Base-by-base conservation (phyloP, 345 rosid species). In the Eucalyptus shirleyi region DNA sequence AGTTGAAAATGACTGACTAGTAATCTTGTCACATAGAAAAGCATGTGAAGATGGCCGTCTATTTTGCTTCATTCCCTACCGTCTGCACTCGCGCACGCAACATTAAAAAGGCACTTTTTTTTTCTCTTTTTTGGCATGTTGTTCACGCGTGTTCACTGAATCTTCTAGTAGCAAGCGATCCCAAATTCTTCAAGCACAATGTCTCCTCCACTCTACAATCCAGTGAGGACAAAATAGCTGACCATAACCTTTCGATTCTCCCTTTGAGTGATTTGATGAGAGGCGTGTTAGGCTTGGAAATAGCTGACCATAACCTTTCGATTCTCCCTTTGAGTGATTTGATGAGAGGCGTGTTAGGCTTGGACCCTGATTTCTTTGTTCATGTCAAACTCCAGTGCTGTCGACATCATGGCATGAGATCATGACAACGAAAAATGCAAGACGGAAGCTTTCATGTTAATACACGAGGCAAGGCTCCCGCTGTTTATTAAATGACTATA, bases 11-110 rank as follows among this genome's bases (percentile, higher is more conserved):
- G 34, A 55, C 18, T 45, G 86, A 50, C 45, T 9, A 28, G 28
- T 67, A 19, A 72, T 72, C 77, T 62, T 77, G 42, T 50, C 83
- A 30, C 21, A 12, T 45, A 62, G 50, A 87, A 49, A 81, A 87
- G 86, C 86, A 80, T 82, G 86, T 28, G 80, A 91, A 90, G 92
- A 88, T 85, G 91, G 88, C 94, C 94, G 94, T 92, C 81, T 60
- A 90, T 89, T 92, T 90, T 94, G 93, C 93, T 89, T 89, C 89
- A 8, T 69, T 90, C 90, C 80, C 89, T 88, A 34, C 86, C 88
- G 67, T 50, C 47, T 56, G 87, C 42, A 24, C 44, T 12, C 6
- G 15, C 42, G 23, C 50, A 26, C 37, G 9, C 28, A 30, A 32
- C 15, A 62, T 3, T 5, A 45, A 65, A 14, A 5, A 28, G 47